phyloP scores from a whole-genome alignment of 1,284 basidiomycete species.

The Hypsizygus ulmarius region DNA sequence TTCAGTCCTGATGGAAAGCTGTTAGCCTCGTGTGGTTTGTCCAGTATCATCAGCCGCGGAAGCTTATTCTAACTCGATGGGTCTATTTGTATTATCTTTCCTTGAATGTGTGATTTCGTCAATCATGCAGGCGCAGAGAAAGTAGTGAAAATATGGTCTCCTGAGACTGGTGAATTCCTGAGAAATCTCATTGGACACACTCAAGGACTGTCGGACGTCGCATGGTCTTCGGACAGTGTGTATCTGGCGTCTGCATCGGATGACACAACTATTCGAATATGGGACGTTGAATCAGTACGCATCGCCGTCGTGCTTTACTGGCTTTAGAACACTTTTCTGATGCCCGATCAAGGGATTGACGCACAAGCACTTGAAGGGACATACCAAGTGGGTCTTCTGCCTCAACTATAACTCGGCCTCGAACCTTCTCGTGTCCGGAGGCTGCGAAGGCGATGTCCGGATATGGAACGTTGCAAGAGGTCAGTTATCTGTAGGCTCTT shows the following conservation, averaged over 20 bases:
- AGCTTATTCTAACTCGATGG: slow-evolving; percentile 13
- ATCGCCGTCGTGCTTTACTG: slow-evolving; percentile 6
- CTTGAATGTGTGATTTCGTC: background rate
- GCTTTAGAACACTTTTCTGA: slow-evolving; percentile 11
- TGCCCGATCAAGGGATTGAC: slow-evolving; percentile 53
- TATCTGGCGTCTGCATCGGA: slow-evolving; percentile 89
- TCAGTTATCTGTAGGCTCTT: slow-evolving; percentile 26
- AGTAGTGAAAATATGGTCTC: slow-evolving; percentile 77
- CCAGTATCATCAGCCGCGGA: slow-evolving; percentile 9
- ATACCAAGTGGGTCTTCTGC: slow-evolving; percentile 89
- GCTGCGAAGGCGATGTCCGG: slow-evolving; percentile 88
- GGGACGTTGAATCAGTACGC: slow-evolving; percentile 78
- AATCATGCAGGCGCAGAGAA: slow-evolving; percentile 69
- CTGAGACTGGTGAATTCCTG: slow-evolving; percentile 73
- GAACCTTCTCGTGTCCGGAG: slow-evolving; percentile 88
- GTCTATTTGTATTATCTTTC: background rate
- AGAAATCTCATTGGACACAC: slow-evolving; percentile 71
- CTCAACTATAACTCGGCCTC: slow-evolving; percentile 87
- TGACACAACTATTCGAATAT: slow-evolving; percentile 83
- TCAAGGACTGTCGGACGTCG: slow-evolving; percentile 84
- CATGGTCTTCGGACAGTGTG: slow-evolving; percentile 81
- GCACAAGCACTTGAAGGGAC: slow-evolving; percentile 70
- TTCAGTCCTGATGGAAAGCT: slow-evolving; percentile 80
- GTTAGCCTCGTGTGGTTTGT: slow-evolving; percentile 72
- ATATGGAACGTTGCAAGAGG: slow-evolving; percentile 90